These are phyloP conservation scores for Eucalyptus coolabah DNA, from an alignment of 345 rosid genomes.

Conservation along the genomic window DNA sequence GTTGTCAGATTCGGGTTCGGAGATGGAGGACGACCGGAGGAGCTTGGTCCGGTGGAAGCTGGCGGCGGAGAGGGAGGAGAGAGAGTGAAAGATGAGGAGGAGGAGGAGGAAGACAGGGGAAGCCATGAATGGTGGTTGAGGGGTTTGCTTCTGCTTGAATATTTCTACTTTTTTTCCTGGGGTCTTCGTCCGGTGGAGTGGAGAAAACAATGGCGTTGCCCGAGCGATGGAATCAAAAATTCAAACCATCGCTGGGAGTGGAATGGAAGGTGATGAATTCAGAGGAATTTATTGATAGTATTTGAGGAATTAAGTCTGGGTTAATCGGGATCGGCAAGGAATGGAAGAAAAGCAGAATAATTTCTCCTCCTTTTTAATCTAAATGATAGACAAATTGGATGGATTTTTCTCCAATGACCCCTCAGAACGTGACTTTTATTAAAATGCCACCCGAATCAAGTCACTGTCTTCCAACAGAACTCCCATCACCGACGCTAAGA, in stretches of 20 bases:
- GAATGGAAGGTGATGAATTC: background rate
- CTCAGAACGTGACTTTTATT: too few species aligned
- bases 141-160: background rate
- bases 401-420: background rate
- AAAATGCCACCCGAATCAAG: too few species aligned
- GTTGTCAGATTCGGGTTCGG: constrained; percentile 12
- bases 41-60: constrained; percentile 10
- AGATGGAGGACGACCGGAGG: constrained; percentile 17
- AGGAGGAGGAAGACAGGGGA: constrained; percentile 9
- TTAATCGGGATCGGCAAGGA: background rate
- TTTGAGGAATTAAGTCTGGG: background rate
- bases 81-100: constrained; percentile 12
- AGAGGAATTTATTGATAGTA: background rate
- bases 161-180: background rate
- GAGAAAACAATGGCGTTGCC: background rate
- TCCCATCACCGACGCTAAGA: too few species aligned
- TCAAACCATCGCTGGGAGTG: background rate
- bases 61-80: constrained; percentile 28
- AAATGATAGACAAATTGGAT: background rate
- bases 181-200: background rate
- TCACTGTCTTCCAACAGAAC: too few species aligned
- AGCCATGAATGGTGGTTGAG: constrained; percentile 18
- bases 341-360: background rate
- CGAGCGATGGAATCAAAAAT: background rate
- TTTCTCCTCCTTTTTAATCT: background rate